Percentiles rank a stretch among this genome's conserved stretches.
Evolutionary conservation across 2,329 filamentous ascomycete genomes (phyloP).

Genomic region (Nemania sp.): DNA sequence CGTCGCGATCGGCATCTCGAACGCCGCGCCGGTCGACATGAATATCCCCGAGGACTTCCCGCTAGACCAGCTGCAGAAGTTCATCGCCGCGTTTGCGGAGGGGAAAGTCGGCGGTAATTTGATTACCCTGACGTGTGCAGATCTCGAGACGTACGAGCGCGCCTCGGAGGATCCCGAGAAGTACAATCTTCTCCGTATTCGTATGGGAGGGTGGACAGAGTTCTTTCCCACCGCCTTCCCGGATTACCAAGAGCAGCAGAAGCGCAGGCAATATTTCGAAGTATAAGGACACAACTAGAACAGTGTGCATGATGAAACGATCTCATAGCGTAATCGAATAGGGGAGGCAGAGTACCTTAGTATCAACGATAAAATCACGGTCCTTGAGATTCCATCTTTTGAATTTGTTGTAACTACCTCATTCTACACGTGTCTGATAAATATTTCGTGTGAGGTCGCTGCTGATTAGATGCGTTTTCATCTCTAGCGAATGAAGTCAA

Average conservation of each 20-base stretch:
- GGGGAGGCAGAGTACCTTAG: too few relatives aligned
- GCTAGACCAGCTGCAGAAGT: conserved; percentile 30
- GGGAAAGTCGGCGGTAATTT: conserved; percentile 41
- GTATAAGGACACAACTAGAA: not conserved
- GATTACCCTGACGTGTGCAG: conserved; percentile 42
- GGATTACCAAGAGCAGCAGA: conserved; percentile 42
- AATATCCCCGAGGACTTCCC: conserved; percentile 44
- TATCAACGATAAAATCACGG: too few relatives aligned
- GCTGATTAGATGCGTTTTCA: too few relatives aligned
- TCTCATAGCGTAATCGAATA: not conserved
- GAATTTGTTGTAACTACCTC: too few relatives aligned
- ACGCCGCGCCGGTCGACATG: conserved; percentile 44
- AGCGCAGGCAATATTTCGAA: conserved; percentile 41
- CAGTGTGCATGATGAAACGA: not conserved
- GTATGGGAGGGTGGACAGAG: conserved; percentile 44
- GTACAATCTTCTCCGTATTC: conserved; percentile 42
- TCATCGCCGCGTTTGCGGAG: conserved; percentile 35
- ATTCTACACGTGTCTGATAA: too few relatives aligned
- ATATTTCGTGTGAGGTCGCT: too few relatives aligned
- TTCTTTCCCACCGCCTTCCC: conserved; percentile 44
- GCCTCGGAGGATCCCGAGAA: conserved; percentile 41
- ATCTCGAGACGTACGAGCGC: conserved; percentile 39
- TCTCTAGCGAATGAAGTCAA: too few relatives aligned
- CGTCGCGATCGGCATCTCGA: conserved; percentile 40
- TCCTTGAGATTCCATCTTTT: too few relatives aligned